These are phyloP conservation scores for Pseudonitzschia pungens DNA, from an alignment of 108 stramenopile species.

Conservation along the genomic window DNA sequence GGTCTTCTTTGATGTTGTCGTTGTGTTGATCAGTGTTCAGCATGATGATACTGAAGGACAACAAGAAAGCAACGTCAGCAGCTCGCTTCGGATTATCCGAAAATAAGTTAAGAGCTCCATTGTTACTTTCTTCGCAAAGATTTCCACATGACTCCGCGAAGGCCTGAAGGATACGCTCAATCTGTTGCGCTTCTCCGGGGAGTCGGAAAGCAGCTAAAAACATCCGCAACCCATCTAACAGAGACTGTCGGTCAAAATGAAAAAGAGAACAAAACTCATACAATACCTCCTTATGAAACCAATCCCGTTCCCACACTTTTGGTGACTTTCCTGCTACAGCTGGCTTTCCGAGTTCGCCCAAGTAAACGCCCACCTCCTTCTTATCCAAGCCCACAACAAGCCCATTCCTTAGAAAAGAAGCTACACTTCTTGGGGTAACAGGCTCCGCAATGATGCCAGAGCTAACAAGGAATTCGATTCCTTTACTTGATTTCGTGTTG, in stretches of 20 bases:
- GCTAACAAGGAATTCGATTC: slow-evolving; percentile 68
- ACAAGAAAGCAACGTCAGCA: slow-evolving; percentile 90
- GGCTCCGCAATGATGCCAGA: slow-evolving; percentile 70
- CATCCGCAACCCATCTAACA: slow-evolving; percentile 90
- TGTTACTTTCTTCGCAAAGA: slow-evolving; percentile 73
- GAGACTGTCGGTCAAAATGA: slow-evolving; percentile 76
- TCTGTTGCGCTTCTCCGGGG: slow-evolving; percentile 93
- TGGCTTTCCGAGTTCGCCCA: slow-evolving; percentile 85
- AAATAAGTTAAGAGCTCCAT: slow-evolving; percentile 62
- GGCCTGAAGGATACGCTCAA: slow-evolving; percentile 87
- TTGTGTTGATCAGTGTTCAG: slow-evolving; percentile 99
- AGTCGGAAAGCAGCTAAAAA: slow-evolving; percentile 93
- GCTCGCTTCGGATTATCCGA: slow-evolving; percentile 81
- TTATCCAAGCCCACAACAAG: slow-evolving; percentile 90
- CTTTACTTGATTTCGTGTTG: slow-evolving; percentile 73
- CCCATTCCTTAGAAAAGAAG: slow-evolving; percentile 84
- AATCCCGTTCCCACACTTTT: slow-evolving; percentile 73
- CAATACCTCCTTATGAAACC: slow-evolving; percentile 90
- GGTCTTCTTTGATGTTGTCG: slow-evolving; percentile 90
- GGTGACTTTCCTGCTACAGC: slow-evolving; percentile 56
- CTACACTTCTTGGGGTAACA: slow-evolving; percentile 77
- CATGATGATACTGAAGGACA: slow-evolving; percentile 97
- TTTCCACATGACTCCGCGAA: slow-evolving; percentile 85
- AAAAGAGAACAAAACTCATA: slow-evolving; percentile 75
- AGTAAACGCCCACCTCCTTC: slow-evolving; percentile 82